Conservation (phyloP, 1,284 basidiomycete species). For the Spongispora temasekensis region DNA sequence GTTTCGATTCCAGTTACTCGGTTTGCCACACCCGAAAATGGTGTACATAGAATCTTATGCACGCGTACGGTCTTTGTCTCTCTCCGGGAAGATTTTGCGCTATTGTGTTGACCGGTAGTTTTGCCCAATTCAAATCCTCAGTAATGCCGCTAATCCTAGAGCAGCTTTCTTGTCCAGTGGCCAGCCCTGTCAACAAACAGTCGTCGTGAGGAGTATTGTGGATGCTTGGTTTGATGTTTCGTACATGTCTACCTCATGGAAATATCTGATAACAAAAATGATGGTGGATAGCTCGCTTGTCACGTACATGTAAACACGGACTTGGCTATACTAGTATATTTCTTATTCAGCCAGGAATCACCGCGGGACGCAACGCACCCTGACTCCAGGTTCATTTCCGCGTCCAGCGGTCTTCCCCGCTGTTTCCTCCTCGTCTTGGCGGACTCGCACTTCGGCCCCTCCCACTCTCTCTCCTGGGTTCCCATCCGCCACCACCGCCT, state of each 20-base stretch:
- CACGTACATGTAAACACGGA: no score
- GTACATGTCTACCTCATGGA: neutral
- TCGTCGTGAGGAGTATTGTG: slow-evolving; percentile 51
- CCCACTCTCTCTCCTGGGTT: slow-evolving; percentile 64
- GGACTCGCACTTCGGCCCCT: slow-evolving; percentile 75
- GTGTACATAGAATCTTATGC: slow-evolving; percentile 97
- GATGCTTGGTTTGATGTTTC: slow-evolving; percentile 62
- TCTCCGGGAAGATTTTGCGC: slow-evolving; percentile 83
- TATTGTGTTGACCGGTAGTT: slow-evolving; percentile 80
- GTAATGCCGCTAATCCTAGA: slow-evolving; percentile 3
- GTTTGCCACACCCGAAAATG: slow-evolving; percentile 68
- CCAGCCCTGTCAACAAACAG: slow-evolving; percentile 52
- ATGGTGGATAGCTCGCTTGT: no score
- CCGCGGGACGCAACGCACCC: no score
- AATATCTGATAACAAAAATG: no score
- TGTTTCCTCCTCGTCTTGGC: slow-evolving; percentile 54
- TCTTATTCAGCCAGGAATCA: no score
- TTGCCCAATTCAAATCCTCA: neutral
- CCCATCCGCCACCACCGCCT: slow-evolving; percentile 77
- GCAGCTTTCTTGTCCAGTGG: slow-evolving; percentile 88
- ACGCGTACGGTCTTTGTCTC: slow-evolving; percentile 78
- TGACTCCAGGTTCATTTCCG: no score
- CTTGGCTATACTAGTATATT: no score
- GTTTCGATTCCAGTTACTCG: slow-evolving; percentile 61
- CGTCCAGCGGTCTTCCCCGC: slow-evolving; percentile 78